Evolutionary conservation across 768 basidiomycete species (phyloP).

Genomic region (Xerocomus spinulosus): DNA sequence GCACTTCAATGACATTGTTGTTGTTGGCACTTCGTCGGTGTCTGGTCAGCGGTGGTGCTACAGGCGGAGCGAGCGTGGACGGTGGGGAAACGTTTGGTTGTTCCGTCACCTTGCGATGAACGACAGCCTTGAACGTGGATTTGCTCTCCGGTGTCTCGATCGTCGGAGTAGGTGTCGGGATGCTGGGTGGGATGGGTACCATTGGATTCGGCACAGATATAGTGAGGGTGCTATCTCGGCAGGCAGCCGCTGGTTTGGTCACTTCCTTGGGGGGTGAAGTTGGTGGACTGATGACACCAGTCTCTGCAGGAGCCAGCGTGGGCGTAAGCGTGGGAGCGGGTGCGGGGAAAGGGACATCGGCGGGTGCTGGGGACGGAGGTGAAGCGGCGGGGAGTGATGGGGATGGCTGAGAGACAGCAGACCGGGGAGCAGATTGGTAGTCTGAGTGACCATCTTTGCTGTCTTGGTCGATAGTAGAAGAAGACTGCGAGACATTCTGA

Average conservation of each 20-base stretch:
- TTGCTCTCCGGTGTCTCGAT: conserved; percentile 9
- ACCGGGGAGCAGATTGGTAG: conserved; percentile 14
- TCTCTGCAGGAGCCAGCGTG: background rate
- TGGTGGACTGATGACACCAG: background rate
- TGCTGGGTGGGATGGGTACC: conserved; percentile 1
- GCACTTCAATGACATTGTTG: conserved; percentile 27
- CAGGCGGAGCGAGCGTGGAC: conserved; percentile 13
- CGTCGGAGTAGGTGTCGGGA: conserved; percentile 7
- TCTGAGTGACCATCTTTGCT: conserved; percentile 10
- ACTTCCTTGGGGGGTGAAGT: background rate
- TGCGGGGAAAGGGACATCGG: background rate
- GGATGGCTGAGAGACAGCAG: conserved; percentile 8
- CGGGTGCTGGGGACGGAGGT: background rate
- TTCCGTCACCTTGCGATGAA: conserved; percentile 52
- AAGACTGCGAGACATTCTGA: too few species aligned
- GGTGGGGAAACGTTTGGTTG: conserved; percentile 14
- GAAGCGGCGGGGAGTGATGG: background rate
- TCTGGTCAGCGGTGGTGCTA: conserved; percentile 25
- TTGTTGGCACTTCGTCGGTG: conserved; percentile 27
- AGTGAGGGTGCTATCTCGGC: background rate
- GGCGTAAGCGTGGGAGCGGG: background rate
- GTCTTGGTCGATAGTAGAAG: background rate
- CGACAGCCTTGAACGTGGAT: conserved; percentile 49
- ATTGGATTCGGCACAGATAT: conserved; percentile 4
- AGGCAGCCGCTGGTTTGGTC: conserved; percentile 1